These are phyloP conservation scores for Colletotrichum ledebouriae DNA, from an alignment of 2,329 filamentous ascomycete genomes.

Conservation along the genomic window DNA sequence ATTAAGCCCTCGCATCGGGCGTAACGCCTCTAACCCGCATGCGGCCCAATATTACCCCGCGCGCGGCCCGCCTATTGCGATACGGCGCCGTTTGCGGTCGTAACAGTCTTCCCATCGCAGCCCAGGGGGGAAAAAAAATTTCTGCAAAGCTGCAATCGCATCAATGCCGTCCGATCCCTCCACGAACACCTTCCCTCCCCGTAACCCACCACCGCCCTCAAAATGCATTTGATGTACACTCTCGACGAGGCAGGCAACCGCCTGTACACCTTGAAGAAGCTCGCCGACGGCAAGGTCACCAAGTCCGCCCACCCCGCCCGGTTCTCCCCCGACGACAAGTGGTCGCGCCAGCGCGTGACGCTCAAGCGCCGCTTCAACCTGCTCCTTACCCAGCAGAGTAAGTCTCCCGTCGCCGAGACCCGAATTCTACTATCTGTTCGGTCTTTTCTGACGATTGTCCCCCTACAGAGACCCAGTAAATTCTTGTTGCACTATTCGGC, in stretches of 20 bases:
- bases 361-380: constrained; percentile 94
- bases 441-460: background rate
- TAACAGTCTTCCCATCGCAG: constrained; percentile 17
- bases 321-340: constrained; percentile 99
- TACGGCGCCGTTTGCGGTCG: too few relatives aligned
- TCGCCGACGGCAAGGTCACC: constrained; percentile 87
- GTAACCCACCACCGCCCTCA: constrained; percentile 10
- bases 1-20: too few relatives aligned
- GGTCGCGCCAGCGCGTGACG: constrained; percentile 94
- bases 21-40: too few relatives aligned
- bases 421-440: too few relatives aligned
- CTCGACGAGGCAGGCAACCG: constrained; percentile 86
- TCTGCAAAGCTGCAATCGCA: constrained; percentile 12
- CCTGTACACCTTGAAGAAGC: constrained; percentile 95
- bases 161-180: background rate
- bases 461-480: constrained; percentile 18
- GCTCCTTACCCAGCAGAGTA: constrained; percentile 83
- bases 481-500: background rate
- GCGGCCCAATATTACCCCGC: too few relatives aligned
- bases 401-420: constrained; percentile 43
- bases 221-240: constrained; percentile 73
- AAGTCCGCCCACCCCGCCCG: constrained; percentile 96
- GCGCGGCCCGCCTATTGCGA: too few relatives aligned
- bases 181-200: constrained; percentile 9
- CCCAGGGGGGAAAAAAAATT: constrained; percentile 21